Evolutionary conservation across 345 rosid species (phyloP).

Genomic region (Salix koriyanagi): DNA sequence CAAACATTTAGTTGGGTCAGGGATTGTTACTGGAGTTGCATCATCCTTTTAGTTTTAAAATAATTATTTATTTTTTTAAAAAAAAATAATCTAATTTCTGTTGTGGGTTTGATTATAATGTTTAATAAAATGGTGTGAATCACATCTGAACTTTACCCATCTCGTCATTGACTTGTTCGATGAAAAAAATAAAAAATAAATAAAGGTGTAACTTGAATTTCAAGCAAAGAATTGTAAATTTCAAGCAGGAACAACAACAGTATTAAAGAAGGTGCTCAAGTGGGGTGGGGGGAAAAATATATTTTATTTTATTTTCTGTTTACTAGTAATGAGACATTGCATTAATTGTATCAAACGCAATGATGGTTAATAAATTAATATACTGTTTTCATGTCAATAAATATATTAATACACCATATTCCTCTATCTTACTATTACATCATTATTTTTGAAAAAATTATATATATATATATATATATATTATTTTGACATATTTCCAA

Average conservation of each 20-base stretch:
- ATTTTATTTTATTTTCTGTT: too few species aligned
- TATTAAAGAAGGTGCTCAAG: neutral
- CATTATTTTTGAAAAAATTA: rapidly evolving
- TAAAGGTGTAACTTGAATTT: neutral
- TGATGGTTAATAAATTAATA: neutral
- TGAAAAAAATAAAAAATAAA: too few species aligned
- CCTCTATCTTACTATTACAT: too few species aligned
- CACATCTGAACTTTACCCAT: neutral
- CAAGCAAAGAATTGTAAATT: neutral
- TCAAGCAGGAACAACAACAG: neutral
- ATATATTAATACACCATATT: too few species aligned
- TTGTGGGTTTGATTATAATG: neutral
- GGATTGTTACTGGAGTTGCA: too few species aligned
- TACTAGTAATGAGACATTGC: neutral
- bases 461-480: too few species aligned
- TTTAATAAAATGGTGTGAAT: neutral
- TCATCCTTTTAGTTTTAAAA: too few species aligned
- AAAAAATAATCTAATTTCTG: too few species aligned
- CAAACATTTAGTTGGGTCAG: too few species aligned
- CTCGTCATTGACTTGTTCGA: neutral
- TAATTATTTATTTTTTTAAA: too few species aligned
- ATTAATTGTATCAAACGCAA: neutral
- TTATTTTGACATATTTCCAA: too few species aligned
- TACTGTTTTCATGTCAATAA: too few species aligned
- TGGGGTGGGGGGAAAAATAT: neutral